These are phyloP conservation scores for Plectranthus barbatus DNA, from an alignment of 257 asterid genomes.

Conservation along the genomic window DNA sequence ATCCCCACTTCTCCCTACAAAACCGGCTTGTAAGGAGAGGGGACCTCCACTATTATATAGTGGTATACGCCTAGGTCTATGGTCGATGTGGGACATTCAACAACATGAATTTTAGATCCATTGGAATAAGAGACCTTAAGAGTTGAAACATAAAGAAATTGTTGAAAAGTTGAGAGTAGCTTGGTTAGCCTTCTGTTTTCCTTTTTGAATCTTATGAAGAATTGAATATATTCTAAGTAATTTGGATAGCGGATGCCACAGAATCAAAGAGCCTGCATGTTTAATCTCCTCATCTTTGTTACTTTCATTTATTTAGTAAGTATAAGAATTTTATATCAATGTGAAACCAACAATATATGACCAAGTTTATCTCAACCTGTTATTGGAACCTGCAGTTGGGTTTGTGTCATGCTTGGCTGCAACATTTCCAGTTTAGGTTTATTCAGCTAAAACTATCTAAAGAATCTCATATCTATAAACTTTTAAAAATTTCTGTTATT, in stretches of 20 bases:
- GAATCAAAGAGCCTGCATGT: neutral
- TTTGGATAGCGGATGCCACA: neutral
- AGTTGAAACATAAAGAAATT: conserved; percentile 5
- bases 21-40: too few species aligned
- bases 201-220: neutral
- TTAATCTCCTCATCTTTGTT: too few species aligned
- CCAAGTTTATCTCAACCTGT: neutral
- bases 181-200: neutral
- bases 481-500: conserved; percentile 14
- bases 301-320: conserved; percentile 3
- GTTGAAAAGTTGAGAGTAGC: neutral
- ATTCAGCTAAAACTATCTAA: neutral
- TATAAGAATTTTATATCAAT: conserved; percentile 1
- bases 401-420: conserved; percentile 8
- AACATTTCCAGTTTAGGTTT: conserved; percentile 10
- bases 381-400: neutral
- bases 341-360: neutral
- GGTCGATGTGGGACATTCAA: too few species aligned
- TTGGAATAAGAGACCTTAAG: neutral
- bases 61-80: too few species aligned
- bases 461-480: neutral
- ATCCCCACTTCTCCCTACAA: too few species aligned
- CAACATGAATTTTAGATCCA: neutral
- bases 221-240: neutral
- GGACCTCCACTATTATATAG: too few species aligned